phyloP scores from a whole-genome alignment of 768 basidiomycete genomes.

The Leccinum truebloodii region DNA sequence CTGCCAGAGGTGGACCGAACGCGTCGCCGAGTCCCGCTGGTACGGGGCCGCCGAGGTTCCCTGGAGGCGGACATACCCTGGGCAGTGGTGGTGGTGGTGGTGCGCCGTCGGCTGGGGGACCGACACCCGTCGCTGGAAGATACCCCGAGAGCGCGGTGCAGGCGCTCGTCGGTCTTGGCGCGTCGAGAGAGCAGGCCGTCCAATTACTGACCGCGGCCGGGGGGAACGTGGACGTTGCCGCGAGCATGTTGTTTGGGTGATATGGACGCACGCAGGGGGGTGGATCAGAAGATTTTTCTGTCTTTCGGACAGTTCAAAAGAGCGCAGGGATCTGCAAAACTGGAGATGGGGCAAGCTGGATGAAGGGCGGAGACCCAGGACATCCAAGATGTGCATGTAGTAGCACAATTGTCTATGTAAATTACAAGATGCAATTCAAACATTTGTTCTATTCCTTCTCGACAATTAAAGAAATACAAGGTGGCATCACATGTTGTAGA shows the following conservation, averaged over 20 bases:
- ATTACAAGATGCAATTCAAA: background rate
- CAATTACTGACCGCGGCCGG: conserved; percentile 73
- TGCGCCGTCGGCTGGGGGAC: background rate
- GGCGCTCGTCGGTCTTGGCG: conserved; percentile 77
- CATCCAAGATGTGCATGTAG: conserved; percentile 1
- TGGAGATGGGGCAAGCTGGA: background rate
- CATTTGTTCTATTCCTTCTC: background rate
- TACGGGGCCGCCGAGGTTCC: conserved; percentile 45
- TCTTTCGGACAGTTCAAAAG: background rate
- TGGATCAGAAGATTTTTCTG: background rate
- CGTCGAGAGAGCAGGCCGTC: conserved; percentile 73
- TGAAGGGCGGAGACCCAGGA: background rate
- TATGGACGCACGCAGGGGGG: background rate
- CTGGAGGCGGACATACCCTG: conserved; percentile 67
- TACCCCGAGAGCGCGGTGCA: conserved; percentile 61
- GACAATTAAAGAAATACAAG: background rate
- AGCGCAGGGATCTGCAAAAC: background rate
- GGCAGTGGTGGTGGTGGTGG: conserved; percentile 32
- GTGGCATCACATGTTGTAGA: too few relatives aligned
- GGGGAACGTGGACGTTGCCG: conserved; percentile 88
- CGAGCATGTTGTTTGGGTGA: conserved; percentile 75
- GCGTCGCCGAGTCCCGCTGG: conserved; percentile 43
- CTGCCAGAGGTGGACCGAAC: conserved; percentile 16
- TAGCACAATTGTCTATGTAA: background rate
- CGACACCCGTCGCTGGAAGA: conserved; percentile 49